Evolutionary conservation across 73 alveolate genomes (phyloP).

Genomic region (Tetrahymena borealis): DNA sequence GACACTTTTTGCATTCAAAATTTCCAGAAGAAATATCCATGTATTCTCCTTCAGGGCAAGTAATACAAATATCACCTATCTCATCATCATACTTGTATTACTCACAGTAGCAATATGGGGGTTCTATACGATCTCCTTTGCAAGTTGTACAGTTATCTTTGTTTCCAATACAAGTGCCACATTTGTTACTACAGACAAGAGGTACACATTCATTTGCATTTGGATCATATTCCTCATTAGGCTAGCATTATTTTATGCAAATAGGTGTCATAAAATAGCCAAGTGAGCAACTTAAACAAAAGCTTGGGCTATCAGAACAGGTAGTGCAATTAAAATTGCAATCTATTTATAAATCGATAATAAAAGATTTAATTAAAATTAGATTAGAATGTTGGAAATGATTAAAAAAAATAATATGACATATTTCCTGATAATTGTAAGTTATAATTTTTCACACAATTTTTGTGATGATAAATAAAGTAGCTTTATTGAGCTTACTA

Average conservation of each 20-base stretch:
- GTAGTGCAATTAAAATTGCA: too few species aligned
- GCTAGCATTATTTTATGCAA: not conserved
- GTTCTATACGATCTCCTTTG: not conserved
- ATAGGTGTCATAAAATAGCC: not conserved
- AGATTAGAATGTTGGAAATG: too few species aligned
- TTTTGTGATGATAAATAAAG: too few species aligned
- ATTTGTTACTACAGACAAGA: not conserved
- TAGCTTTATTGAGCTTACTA: too few species aligned
- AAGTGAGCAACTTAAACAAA: not conserved
- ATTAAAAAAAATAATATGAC: too few species aligned
- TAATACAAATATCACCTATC: not conserved
- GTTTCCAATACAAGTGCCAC: not conserved
- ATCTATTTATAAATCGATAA: too few species aligned
- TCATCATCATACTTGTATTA: not conserved
- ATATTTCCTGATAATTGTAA: too few species aligned
- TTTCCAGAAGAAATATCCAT: not conserved
- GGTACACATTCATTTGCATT: not conserved
- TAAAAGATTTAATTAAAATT: too few species aligned
- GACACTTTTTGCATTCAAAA: not conserved
- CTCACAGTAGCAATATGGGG: not conserved
- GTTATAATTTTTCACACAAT: too few species aligned
- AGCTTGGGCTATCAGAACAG: too few species aligned
- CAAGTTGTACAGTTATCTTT: not conserved
- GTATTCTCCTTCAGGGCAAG: not conserved
- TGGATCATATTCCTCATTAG: not conserved